Evolutionary conservation across 2,329 filamentous ascomycete genomes (phyloP).

Genomic region (Aspergillus pseudoglaucus): DNA sequence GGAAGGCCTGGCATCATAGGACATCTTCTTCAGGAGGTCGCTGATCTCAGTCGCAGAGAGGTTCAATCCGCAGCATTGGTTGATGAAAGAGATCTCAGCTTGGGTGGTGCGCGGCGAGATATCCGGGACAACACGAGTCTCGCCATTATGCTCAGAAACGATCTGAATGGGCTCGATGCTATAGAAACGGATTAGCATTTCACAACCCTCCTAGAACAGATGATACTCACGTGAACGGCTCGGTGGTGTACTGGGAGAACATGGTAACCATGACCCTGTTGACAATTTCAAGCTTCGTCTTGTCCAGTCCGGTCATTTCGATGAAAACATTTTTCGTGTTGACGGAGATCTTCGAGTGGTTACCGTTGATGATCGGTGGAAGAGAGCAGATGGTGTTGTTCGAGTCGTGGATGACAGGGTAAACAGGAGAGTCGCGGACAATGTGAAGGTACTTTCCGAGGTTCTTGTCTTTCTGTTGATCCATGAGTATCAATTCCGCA

Average conservation of each 20-base stretch:
- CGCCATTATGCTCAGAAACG: conserved; percentile 80
- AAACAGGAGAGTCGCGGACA: conserved; percentile 85
- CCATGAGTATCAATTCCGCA: conserved; percentile 8
- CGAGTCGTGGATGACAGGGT: conserved; percentile 91
- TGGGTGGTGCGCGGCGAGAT: conserved; percentile 69
- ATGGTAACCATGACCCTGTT: conserved; percentile 94
- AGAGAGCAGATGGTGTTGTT: conserved; percentile 83
- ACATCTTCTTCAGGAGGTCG: conserved; percentile 80
- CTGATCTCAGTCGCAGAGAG: conserved; percentile 70
- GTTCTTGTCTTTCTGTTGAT: conserved; percentile 71
- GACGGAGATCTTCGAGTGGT: conserved; percentile 92
- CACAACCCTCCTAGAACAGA: background rate
- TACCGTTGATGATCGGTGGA: conserved; percentile 94
- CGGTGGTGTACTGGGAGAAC: conserved; percentile 87
- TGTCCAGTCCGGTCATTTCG: conserved; percentile 91
- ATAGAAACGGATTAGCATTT: conserved; percentile 4
- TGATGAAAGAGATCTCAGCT: conserved; percentile 88
- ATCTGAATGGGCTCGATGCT: conserved; percentile 85
- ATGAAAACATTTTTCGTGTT: conserved; percentile 93
- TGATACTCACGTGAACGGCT: conserved; percentile 65
- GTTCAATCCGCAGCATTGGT: conserved; percentile 78
- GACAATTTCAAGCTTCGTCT: conserved; percentile 93
- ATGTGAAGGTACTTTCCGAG: conserved; percentile 87
- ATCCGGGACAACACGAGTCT: conserved; percentile 74
- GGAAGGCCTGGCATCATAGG: conserved; percentile 72